Conservation (phyloP, 129 eudicot genomes). For the Pseudognaphalium luteoalbum region DNA sequence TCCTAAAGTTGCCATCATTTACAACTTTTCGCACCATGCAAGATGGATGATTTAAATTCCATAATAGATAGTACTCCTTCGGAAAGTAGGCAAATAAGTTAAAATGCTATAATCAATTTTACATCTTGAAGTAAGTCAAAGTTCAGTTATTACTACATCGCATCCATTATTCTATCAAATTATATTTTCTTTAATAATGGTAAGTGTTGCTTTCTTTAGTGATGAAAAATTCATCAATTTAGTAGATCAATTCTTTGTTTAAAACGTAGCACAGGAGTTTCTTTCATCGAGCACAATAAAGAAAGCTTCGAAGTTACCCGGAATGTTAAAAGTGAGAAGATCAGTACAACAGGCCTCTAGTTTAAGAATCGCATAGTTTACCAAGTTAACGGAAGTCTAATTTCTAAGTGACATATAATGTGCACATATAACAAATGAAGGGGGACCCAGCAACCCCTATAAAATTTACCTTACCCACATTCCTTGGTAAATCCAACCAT, state of each 20-base stretch:
- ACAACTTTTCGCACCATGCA: background rate
- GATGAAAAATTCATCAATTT: background rate
- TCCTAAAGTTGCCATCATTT: background rate
- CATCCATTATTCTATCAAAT: background rate
- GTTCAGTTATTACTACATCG: background rate
- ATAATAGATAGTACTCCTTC: background rate
- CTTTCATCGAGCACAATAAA: background rate
- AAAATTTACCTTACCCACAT: background rate
- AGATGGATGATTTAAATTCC: constrained; percentile 7
- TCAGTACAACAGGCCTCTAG: background rate
- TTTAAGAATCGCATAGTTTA: background rate
- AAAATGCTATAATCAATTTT: background rate
- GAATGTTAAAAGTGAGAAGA: background rate
- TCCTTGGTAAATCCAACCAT: background rate
- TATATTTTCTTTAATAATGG: background rate
- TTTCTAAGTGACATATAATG: background rate
- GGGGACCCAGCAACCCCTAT: background rate
- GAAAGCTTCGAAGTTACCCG: background rate
- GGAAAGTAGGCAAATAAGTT: background rate
- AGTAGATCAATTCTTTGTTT: background rate
- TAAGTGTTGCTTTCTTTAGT: background rate
- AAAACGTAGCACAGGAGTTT: background rate
- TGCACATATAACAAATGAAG: background rate
- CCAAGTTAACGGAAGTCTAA: background rate
- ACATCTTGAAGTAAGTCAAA: background rate